These are phyloP conservation scores for Arthroderma sp. DNA, from an alignment of 2,329 filamentous ascomycete species.

Conservation along the genomic window DNA sequence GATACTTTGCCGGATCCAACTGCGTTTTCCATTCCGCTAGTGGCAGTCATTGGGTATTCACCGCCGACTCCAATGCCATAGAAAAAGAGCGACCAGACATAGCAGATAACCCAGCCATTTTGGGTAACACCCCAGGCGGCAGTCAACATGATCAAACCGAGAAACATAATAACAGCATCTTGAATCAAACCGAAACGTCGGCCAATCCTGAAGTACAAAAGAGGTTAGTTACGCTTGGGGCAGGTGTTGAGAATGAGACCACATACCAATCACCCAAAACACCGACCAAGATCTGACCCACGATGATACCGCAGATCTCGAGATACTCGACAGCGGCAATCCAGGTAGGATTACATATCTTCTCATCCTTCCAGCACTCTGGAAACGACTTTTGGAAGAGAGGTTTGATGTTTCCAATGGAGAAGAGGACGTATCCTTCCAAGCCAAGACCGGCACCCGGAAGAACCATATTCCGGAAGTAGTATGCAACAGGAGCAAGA, in stretches of 20 bases:
- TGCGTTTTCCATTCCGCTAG: slow-evolving; percentile 84
- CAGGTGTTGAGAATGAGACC: background rate
- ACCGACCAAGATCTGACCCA: slow-evolving; percentile 80
- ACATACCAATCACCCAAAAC: slow-evolving; percentile 55
- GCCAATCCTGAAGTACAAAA: slow-evolving; percentile 49
- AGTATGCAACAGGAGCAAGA: slow-evolving; percentile 69
- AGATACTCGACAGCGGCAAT: slow-evolving; percentile 74
- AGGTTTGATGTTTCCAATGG: slow-evolving; percentile 81
- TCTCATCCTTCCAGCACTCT: slow-evolving; percentile 56
- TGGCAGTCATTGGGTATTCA: slow-evolving; percentile 94
- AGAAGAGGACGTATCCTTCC: slow-evolving; percentile 93
- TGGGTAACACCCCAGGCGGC: slow-evolving; percentile 77
- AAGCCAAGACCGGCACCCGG: slow-evolving; percentile 84
- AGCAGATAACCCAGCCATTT: slow-evolving; percentile 95
- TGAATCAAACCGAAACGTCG: slow-evolving; percentile 93
- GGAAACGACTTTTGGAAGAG: slow-evolving; percentile 66
- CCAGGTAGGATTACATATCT: slow-evolving; percentile 67
- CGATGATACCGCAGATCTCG: slow-evolving; percentile 88
- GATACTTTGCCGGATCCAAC: slow-evolving; percentile 77
- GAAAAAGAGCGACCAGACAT: slow-evolving; percentile 88
- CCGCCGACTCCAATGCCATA: slow-evolving; percentile 58
- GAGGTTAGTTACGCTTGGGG: slow-evolving; percentile 2
- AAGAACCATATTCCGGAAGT: slow-evolving; percentile 80
- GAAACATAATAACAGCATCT: slow-evolving; percentile 85
- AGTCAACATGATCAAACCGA: slow-evolving; percentile 83